phyloP scores from a whole-genome alignment of 495 filamentous ascomycete genomes.

The Aspergillus kassunensis region DNA sequence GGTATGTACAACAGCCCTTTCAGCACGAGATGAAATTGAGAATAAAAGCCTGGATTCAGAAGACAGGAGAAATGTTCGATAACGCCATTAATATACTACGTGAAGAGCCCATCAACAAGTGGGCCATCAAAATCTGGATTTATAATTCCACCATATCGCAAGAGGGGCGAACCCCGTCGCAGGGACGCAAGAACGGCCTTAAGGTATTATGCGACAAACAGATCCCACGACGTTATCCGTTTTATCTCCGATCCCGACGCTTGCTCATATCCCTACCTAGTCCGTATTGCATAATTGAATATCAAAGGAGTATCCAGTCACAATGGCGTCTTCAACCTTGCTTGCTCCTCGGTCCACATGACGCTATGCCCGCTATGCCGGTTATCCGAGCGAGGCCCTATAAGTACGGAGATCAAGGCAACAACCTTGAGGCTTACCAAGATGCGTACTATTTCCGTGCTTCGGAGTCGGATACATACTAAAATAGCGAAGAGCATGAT shows the following conservation, averaged over 20 bases:
- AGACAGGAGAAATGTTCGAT: neutral
- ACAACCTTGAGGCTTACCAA: neutral
- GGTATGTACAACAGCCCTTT: neutral
- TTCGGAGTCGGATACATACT: neutral
- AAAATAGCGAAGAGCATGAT: neutral
- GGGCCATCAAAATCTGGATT: constrained; percentile 7
- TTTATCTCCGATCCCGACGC: neutral
- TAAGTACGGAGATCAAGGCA: too few relatives aligned
- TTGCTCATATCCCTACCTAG: too few relatives aligned
- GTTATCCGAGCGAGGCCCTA: neutral
- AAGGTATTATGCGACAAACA: neutral
- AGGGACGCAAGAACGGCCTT: neutral
- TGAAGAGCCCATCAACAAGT: neutral
- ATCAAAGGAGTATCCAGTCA: too few relatives aligned
- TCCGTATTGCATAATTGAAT: too few relatives aligned
- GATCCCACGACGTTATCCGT: neutral
- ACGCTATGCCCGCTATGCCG: constrained; percentile 3
- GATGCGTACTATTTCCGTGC: too few relatives aligned
- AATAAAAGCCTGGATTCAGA: neutral
- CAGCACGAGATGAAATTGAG: neutral
- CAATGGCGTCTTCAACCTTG: too few relatives aligned
- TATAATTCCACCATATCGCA: constrained; percentile 7
- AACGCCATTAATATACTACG: constrained; percentile 5
- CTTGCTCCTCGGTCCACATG: neutral
- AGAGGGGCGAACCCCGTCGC: neutral